Evolutionary conservation across 192 early-diverging fungal species (phyloP).

Genomic region (Umbelopsis vinacea): DNA sequence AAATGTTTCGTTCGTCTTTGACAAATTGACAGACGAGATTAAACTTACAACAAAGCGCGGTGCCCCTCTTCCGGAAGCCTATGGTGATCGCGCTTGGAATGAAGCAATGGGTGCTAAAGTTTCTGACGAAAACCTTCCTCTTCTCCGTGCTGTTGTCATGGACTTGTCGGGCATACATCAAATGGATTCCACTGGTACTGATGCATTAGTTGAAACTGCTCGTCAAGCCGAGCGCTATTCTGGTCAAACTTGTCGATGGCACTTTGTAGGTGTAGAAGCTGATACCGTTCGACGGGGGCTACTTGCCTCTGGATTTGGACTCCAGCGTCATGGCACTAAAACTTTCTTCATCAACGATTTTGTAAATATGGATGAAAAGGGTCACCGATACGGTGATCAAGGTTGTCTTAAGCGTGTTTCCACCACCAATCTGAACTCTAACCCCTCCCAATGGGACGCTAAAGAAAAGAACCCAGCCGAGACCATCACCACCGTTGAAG

Average conservation of each 20-base stretch:
- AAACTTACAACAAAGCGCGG: constrained; percentile 33
- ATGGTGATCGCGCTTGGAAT: constrained; percentile 34
- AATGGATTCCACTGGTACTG: constrained; percentile 82
- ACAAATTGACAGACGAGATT: constrained; percentile 49
- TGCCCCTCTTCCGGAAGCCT: neutral
- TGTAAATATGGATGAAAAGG: neutral
- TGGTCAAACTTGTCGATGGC: constrained; percentile 28
- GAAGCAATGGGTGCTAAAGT: constrained; percentile 45
- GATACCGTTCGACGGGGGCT: constrained; percentile 21
- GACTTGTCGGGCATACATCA: constrained; percentile 81
- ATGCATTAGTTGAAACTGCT: constrained; percentile 68
- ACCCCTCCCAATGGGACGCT: neutral
- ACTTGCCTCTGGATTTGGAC: constrained; percentile 35
- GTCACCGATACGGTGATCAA: neutral
- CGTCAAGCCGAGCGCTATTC: constrained; percentile 40
- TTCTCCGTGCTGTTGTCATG: constrained; percentile 74
- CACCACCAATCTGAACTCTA: neutral
- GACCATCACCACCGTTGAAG: constrained; percentile 16
- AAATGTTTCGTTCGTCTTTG: constrained; percentile 64
- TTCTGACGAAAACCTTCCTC: constrained; percentile 51
- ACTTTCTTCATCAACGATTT: constrained; percentile 24
- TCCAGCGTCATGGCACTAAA: constrained; percentile 19
- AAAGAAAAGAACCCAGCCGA: neutral
- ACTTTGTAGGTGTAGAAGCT: constrained; percentile 22
- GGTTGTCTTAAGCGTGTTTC: constrained; percentile 4